A percentile compares a stretch with the other conserved stretches of the same genome.
Conservation (phyloP, 164 flowering plant genomes). For the Akebia trifoliata region DNA sequence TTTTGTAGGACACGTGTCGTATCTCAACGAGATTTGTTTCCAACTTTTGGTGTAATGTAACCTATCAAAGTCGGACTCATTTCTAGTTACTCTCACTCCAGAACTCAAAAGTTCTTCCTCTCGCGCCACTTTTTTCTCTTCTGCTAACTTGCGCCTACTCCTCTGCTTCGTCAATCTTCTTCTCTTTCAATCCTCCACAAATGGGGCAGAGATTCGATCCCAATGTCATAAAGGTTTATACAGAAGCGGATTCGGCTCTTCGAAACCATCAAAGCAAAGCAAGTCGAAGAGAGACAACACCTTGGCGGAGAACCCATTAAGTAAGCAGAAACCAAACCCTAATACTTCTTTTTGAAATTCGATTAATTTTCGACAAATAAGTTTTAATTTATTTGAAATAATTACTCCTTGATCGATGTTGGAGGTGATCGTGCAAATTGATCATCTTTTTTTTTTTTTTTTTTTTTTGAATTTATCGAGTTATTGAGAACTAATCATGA, state of each 20-base stretch:
- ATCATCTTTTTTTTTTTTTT: too few species aligned
- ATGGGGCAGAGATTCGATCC: too few species aligned
- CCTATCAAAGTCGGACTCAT: neutral
- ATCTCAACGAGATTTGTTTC: too few species aligned
- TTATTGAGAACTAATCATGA: too few species aligned
- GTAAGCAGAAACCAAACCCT: conserved; percentile 21
- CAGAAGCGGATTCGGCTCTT: conserved; percentile 61
- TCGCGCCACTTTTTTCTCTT: neutral
- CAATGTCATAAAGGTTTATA: conserved; percentile 34
- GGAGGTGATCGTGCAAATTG: too few species aligned
- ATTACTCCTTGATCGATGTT: too few species aligned
- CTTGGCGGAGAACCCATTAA: conserved; percentile 56
- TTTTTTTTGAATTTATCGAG: too few species aligned
- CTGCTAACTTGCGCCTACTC: neutral
- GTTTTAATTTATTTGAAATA: too few species aligned
- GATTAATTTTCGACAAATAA: too few species aligned
- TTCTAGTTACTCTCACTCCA: neutral
- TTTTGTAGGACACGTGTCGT: too few species aligned
- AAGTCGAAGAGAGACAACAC: conserved; percentile 29
- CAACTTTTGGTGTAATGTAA: neutral
- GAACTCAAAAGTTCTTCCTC: neutral
- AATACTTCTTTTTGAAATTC: neutral
- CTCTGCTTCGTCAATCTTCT: neutral
- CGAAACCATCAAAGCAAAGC: conserved; percentile 44
- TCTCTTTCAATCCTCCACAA: too few species aligned